These are phyloP conservation scores for Ceratobasidium sp. DNA, from an alignment of 1,284 basidiomycete genomes.

Conservation along the genomic window DNA sequence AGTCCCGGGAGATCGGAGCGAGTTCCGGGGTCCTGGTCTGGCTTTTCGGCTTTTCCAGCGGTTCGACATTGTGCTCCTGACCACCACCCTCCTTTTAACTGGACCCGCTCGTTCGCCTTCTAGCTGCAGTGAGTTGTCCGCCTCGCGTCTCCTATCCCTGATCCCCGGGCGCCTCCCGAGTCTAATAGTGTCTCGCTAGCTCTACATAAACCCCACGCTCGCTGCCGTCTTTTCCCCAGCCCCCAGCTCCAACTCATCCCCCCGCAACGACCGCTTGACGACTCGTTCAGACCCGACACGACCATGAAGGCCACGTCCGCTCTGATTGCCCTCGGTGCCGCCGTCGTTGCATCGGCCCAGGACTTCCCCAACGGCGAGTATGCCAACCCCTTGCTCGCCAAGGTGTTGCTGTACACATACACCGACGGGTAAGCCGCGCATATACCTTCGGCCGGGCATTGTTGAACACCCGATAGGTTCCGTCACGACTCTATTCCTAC, in stretches of 20 bases:
- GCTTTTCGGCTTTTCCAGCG: not conserved
- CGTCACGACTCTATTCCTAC: constrained; percentile 75
- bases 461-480: constrained; percentile 45
- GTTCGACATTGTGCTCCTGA: not conserved
- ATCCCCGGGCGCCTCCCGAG: constrained; percentile 1
- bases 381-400: constrained; percentile 8
- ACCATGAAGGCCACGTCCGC: constrained; percentile 2
- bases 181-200: not conserved
- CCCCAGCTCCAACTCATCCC: not conserved
- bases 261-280: constrained; percentile 1
- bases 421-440: constrained; percentile 18
- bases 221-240: not conserved
- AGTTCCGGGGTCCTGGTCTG: not conserved
- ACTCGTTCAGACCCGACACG: not conserved
- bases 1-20: constrained; percentile 14
- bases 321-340: not conserved
- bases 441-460: too few species aligned
- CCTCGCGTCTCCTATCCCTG: not conserved
- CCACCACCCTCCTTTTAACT: not conserved
- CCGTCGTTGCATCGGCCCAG: constrained; percentile 9
- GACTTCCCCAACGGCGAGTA: not conserved
- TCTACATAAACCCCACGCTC: not conserved
- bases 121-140: not conserved
- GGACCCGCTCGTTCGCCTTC: not conserved
- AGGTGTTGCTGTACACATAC: constrained; percentile 33